These are phyloP conservation scores for Metrosideros polymorpha DNA, from an alignment of 441 rosid species.

Conservation along the genomic window DNA sequence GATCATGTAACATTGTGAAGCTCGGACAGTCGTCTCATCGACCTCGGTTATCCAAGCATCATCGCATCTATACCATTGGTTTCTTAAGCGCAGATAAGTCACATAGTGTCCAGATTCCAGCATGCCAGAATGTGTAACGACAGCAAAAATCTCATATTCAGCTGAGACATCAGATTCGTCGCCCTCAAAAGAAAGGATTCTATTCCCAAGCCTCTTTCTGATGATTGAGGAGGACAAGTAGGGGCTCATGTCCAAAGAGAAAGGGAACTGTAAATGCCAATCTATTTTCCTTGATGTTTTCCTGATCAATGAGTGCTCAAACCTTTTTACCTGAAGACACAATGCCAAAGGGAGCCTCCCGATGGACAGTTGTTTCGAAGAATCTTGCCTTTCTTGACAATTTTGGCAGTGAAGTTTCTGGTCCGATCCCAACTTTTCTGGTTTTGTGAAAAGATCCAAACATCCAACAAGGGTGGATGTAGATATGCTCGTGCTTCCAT, in stretches of 20 bases:
- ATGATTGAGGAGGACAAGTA: conserved; percentile 65
- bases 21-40: conserved; percentile 71
- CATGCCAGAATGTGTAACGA: conserved; percentile 75
- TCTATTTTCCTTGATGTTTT: conserved; percentile 56
- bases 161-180: conserved; percentile 40
- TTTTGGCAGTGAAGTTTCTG: conserved; percentile 73
- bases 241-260: conserved; percentile 65
- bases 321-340: conserved; percentile 73
- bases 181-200: conserved; percentile 45
- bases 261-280: conserved; percentile 72
- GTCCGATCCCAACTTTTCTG: conserved; percentile 72
- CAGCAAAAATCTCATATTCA: conserved; percentile 78
- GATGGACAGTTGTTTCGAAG: conserved; percentile 69
- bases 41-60: conserved; percentile 89
- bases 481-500: conserved; percentile 28
- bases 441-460: conserved; percentile 69
- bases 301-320: conserved; percentile 57
- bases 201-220: conserved; percentile 60
- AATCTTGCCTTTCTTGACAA: conserved; percentile 59
- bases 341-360: conserved; percentile 69
- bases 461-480: conserved; percentile 50
- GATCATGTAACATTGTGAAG: conserved; percentile 76
- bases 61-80: conserved; percentile 82
- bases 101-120: conserved; percentile 80
- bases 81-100: conserved; percentile 55